Evolutionary conservation across 2,329 filamentous ascomycete species (phyloP).

Genomic region (Colletotrichum tanaceti): DNA sequence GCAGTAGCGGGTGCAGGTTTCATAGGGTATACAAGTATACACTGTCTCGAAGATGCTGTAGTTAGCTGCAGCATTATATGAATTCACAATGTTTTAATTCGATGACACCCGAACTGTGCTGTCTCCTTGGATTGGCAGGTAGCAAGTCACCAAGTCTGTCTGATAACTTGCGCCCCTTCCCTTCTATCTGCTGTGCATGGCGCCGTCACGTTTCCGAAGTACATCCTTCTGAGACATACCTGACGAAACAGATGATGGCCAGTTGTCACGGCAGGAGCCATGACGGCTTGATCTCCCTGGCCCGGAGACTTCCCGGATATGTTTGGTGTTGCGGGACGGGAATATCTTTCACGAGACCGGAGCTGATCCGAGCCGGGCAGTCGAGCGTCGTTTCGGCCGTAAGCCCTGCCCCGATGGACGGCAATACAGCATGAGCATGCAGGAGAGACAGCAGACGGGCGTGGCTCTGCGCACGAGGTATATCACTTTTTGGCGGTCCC

Average conservation of each 20-base stretch:
- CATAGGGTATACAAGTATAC: conserved; percentile 6
- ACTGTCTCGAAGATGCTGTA: conserved; percentile 12
- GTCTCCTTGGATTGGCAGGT: not conserved
- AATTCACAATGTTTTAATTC: conserved; percentile 28
- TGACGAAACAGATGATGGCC: not conserved
- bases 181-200: not conserved
- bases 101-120: not conserved
- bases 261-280: not conserved
- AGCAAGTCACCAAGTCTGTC: not conserved
- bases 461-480: not conserved
- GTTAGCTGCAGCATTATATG: conserved; percentile 22
- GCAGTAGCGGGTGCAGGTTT: conserved; percentile 31
- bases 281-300: not conserved
- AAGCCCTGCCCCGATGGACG: not conserved
- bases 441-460: not conserved
- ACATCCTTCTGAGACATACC: not conserved
- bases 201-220: no score
- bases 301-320: not conserved
- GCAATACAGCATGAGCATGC: not conserved
- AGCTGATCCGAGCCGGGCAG: not conserved
- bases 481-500: not conserved
- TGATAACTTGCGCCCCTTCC: not conserved
- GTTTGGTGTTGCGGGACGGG: no score
- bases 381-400: not conserved
- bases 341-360: not conserved